Percentiles rank a stretch among this genome's conserved stretches.
Conservation (phyloP, 2,329 filamentous ascomycete genomes). For the Helminthosporium solani region DNA sequence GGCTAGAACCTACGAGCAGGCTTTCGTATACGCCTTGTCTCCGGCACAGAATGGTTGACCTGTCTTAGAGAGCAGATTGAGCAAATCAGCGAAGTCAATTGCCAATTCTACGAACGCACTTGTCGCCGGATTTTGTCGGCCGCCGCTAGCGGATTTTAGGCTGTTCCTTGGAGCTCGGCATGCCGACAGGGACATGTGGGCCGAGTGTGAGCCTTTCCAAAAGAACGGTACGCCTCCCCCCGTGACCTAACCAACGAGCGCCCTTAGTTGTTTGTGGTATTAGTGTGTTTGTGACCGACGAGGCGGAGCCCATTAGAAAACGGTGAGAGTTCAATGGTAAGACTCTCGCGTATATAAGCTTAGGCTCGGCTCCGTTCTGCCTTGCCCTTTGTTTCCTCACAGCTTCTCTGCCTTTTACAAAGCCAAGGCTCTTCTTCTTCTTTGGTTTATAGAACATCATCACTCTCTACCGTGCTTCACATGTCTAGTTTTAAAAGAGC, state of each 20-base stretch:
- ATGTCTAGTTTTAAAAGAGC: not conserved
- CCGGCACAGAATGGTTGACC: not conserved
- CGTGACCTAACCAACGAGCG: not conserved
- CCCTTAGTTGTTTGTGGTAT: not conserved
- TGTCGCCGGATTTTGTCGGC: constrained; percentile 1
- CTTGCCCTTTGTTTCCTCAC: not conserved
- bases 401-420: not conserved
- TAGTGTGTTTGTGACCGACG: not conserved
- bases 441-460: not conserved
- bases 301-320: not conserved
- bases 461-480: not conserved
- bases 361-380: not conserved
- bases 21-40: not conserved
- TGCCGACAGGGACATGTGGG: not conserved
- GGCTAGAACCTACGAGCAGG: not conserved
- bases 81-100: constrained; percentile 2
- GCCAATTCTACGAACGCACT: not conserved
- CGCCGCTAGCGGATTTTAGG: constrained; percentile 7
- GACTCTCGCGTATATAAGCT: not conserved
- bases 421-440: not conserved
- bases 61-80: not conserved
- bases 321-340: not conserved
- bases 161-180: constrained; percentile 5
- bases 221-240: not conserved
- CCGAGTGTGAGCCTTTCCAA: not conserved